Percentiles rank a stretch among this genome's conserved stretches.
phyloP scores from a whole-genome alignment of 1,139 yeast genomes.

The Hansenula lynferdii region DNA sequence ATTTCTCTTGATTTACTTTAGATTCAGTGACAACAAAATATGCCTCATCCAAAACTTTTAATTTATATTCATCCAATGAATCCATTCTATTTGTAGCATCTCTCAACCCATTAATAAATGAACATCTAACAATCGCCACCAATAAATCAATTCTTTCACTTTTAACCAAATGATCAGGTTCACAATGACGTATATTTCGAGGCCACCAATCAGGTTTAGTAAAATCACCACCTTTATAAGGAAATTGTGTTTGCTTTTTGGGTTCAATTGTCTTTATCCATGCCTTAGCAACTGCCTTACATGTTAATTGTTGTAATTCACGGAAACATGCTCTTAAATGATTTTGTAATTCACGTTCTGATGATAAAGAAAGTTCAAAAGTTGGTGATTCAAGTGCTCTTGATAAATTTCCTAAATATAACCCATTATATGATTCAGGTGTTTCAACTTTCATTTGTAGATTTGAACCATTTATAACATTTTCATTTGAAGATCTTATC shows the following conservation, averaged over 20 bases:
- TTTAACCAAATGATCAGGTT: slow-evolving; percentile 70
- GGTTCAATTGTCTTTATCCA: slow-evolving; percentile 71
- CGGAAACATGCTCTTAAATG: slow-evolving; percentile 16
- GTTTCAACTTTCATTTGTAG: background rate
- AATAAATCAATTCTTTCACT: slow-evolving; percentile 47
- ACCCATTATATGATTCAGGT: too few relatives aligned
- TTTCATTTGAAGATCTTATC: too few relatives aligned
- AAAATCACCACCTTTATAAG: slow-evolving; percentile 49
- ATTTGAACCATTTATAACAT: too few relatives aligned
- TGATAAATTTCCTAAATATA: too few relatives aligned
- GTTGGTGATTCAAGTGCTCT: slow-evolving; percentile 2
- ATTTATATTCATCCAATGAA: slow-evolving; percentile 13
- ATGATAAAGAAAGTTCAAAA: background rate
- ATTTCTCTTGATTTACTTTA: slow-evolving; percentile 4
- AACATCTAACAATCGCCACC: slow-evolving; percentile 35
- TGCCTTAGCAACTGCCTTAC: slow-evolving; percentile 58
- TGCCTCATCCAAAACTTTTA: slow-evolving; percentile 24
- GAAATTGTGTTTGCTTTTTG: slow-evolving; percentile 55
- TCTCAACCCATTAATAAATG: slow-evolving; percentile 25
- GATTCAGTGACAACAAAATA: slow-evolving; percentile 20
- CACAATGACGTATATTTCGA: slow-evolving; percentile 47
- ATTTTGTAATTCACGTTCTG: background rate
- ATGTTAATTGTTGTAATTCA: slow-evolving; percentile 47
- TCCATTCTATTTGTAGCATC: slow-evolving; percentile 16
- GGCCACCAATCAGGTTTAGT: slow-evolving; percentile 78